Percentiles rank a stretch among this genome's conserved stretches.
Evolutionary conservation across 768 basidiomycete species (phyloP).

Genomic region (Termitomyces sp.): DNA sequence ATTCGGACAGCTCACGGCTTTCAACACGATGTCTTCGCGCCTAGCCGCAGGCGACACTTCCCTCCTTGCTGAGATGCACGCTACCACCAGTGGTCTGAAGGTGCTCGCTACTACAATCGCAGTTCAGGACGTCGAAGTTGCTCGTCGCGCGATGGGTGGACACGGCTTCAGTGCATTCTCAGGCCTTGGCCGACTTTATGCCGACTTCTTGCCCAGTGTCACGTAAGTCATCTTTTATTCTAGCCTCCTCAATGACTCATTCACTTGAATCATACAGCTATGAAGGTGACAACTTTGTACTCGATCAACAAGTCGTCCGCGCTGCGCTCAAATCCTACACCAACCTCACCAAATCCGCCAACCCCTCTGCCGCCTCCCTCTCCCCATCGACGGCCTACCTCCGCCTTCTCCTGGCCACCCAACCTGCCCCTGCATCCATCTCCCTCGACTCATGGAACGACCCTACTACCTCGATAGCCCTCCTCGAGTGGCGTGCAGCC

Average conservation of each 20-base stretch:
- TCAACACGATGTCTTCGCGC: slow-evolving; percentile 41
- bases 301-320: slow-evolving; percentile 70
- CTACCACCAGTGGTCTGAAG: slow-evolving; percentile 66
- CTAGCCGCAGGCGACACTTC: slow-evolving; percentile 54
- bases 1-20: slow-evolving; percentile 37
- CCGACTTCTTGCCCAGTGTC: slow-evolving; percentile 56
- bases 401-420: slow-evolving; percentile 35
- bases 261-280: slow-evolving; percentile 31
- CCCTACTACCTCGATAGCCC: slow-evolving; percentile 31
- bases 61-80: slow-evolving; percentile 68
- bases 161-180: slow-evolving; percentile 71
- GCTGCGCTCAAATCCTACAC: slow-evolving; percentile 60
- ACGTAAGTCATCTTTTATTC: slow-evolving; percentile 37
- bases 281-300: slow-evolving; percentile 77
- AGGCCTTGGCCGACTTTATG: slow-evolving; percentile 61
- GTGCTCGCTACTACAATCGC: slow-evolving; percentile 47
- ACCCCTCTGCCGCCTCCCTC: slow-evolving; percentile 24
- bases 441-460: slow-evolving; percentile 29
- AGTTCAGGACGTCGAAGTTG: slow-evolving; percentile 56
- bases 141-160: slow-evolving; percentile 69
- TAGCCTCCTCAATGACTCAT: background rate
- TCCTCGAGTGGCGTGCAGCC: slow-evolving; percentile 67
- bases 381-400: slow-evolving; percentile 52
- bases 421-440: slow-evolving; percentile 9
- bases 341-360: slow-evolving; percentile 23